A percentile compares a stretch with the other conserved stretches of the same genome.
Conservation (phyloP, 202 grass and related monocot species). For the Eragrostis tef region DNA sequence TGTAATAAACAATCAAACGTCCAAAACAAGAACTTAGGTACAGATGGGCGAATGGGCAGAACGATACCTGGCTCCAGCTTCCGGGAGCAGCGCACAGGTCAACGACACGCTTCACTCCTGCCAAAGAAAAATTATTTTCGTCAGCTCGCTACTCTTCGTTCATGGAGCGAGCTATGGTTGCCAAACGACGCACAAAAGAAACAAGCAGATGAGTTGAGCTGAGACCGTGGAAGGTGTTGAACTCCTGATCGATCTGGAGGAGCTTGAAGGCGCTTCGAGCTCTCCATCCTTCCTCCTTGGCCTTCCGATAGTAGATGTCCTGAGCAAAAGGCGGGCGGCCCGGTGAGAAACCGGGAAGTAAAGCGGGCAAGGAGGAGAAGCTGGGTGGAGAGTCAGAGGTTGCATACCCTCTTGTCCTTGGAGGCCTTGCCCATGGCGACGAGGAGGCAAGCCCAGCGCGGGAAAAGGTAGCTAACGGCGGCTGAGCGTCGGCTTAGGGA, state of each 20-base stretch:
- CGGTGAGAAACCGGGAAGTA: slow-evolving; percentile 7
- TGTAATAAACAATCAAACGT: slow-evolving; percentile 24
- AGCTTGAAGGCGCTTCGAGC: slow-evolving; percentile 92
- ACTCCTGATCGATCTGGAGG: slow-evolving; percentile 91
- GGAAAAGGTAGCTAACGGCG: background rate
- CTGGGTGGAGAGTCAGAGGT: background rate
- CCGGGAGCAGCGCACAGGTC: slow-evolving; percentile 95
- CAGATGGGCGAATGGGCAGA: background rate
- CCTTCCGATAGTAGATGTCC: slow-evolving; percentile 93
- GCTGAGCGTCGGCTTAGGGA: background rate
- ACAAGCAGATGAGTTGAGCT: slow-evolving; percentile 17
- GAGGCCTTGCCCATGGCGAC: slow-evolving; percentile 69
- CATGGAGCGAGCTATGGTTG: background rate
- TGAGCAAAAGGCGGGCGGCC: slow-evolving; percentile 14
- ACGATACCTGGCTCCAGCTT: slow-evolving; percentile 92
- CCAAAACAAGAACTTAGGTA: background rate
- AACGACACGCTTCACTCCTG: slow-evolving; percentile 83
- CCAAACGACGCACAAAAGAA: background rate
- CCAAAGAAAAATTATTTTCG: background rate
- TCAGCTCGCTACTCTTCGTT: background rate
- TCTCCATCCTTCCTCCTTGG: slow-evolving; percentile 87
- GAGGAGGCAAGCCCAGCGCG: background rate
- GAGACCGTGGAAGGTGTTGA: slow-evolving; percentile 68
- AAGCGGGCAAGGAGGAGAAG: background rate
- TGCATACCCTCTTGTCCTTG: slow-evolving; percentile 72